Percentiles rank a stretch among this genome's conserved stretches.
These are phyloP conservation scores for Penicillium sp. DNA, from an alignment of 2,329 filamentous ascomycete species.

Conservation along the genomic window DNA sequence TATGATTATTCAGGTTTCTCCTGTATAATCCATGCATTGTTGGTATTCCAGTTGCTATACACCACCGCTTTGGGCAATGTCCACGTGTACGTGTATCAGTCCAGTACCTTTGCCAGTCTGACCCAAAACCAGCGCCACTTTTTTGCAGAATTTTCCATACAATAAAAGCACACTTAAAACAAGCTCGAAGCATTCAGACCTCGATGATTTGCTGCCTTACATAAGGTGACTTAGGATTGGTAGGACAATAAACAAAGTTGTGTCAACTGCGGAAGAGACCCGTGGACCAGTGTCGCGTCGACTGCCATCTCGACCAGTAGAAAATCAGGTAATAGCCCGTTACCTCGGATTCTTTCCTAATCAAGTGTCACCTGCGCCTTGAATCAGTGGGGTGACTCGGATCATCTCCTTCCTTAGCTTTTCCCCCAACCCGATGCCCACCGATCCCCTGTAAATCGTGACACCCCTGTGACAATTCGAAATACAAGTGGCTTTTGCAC, in stretches of 20 bases:
- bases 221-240: not conserved
- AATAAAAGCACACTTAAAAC: not conserved
- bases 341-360: constrained; percentile 7
- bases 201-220: not conserved
- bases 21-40: not conserved
- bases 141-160: not conserved
- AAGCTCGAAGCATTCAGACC: not conserved
- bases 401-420: constrained; percentile 16
- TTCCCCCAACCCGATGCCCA: constrained; percentile 10
- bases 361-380: constrained; percentile 5
- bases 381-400: constrained; percentile 25
- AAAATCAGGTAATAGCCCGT: constrained; percentile 10
- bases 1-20: not conserved
- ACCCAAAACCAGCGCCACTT: not conserved
- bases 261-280: not conserved
- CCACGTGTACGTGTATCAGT: not conserved
- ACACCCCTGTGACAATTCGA: constrained; percentile 13
- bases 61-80: not conserved
- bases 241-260: not conserved
- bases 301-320: constrained; percentile 10
- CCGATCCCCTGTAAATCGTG: constrained; percentile 9
- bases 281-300: constrained; percentile 3
- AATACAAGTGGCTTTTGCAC: not conserved
- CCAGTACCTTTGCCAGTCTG: constrained; percentile 5
- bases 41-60: not conserved